A percentile compares a stretch with the other conserved stretches of the same genome.
Evolutionary conservation across 129 eudicot species (phyloP).

Genomic region (Lactuca sativa): DNA sequence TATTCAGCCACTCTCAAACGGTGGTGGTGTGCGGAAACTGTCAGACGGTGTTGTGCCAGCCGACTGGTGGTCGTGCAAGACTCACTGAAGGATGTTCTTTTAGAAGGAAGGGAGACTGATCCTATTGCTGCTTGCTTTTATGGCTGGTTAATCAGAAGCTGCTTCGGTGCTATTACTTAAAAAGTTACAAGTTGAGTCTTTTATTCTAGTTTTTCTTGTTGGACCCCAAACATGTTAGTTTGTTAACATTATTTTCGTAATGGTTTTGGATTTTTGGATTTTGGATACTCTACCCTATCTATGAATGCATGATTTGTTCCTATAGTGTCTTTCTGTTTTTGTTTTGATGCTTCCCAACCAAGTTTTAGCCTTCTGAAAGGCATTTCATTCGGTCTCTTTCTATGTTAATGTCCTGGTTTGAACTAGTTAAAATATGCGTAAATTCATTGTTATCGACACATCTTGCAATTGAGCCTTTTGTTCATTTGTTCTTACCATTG

Average conservation of each 20-base stretch:
- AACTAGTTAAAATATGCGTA: too few species aligned
- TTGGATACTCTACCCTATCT: neutral
- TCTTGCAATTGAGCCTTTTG: too few species aligned
- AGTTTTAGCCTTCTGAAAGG: too few species aligned
- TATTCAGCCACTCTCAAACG: conserved; percentile 57
- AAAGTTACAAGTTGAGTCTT: conserved; percentile 10
- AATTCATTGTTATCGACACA: too few species aligned
- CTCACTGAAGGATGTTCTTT: conserved; percentile 59
- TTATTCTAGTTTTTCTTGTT: conserved; percentile 11
- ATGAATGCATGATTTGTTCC: conserved; percentile 1
- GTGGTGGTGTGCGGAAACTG: conserved; percentile 60
- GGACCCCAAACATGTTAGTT: conserved; percentile 14
- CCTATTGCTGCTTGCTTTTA: neutral
- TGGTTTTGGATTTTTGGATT: conserved; percentile 25
- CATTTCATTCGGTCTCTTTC: too few species aligned
- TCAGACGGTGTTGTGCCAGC: conserved; percentile 59
- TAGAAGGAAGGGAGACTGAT: conserved; percentile 53
- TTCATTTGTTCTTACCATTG: too few species aligned
- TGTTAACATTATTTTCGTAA: conserved; percentile 1
- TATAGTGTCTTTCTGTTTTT: neutral
- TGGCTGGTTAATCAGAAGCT: conserved; percentile 11
- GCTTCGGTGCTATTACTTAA: neutral
- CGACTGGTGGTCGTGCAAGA: conserved; percentile 56
- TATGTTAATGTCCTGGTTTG: too few species aligned
- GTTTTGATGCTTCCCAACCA: neutral